These are phyloP conservation scores for Cryptococcus sp. DNA, from an alignment of 1,284 basidiomycete species.

Conservation along the genomic window DNA sequence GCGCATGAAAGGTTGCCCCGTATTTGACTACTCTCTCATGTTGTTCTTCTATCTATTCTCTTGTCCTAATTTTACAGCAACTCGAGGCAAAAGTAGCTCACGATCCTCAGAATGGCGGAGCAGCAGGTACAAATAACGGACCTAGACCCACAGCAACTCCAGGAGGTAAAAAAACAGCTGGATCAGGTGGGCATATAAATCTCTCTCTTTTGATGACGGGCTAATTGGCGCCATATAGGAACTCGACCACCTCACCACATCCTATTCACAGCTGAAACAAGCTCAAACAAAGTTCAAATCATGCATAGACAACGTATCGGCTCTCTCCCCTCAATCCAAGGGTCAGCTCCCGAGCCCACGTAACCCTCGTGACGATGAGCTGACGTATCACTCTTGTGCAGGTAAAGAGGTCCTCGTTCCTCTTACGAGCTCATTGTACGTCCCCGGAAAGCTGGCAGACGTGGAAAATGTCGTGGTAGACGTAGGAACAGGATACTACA, in stretches of 20 bases:
- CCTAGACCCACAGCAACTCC: conserved; percentile 76
- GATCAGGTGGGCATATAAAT: conserved; percentile 67
- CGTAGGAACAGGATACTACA: conserved; percentile 94
- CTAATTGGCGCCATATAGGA: no score
- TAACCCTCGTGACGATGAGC: neutral
- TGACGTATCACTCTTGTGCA: conserved; percentile 41
- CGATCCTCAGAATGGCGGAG: conserved; percentile 51
- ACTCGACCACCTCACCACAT: conserved; percentile 85
- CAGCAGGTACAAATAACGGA: conserved; percentile 77
- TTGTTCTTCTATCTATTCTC: no score
- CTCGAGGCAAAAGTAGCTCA: neutral
- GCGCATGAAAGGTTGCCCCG: no score
- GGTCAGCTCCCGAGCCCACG: conserved; percentile 56
- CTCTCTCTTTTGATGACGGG: neutral
- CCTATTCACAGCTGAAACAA: conserved; percentile 87
- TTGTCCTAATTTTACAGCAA: no score
- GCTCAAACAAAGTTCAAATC: conserved; percentile 90
- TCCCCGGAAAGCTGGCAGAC: conserved; percentile 85
- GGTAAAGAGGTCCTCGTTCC: conserved; percentile 88
- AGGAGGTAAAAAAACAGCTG: conserved; percentile 81
- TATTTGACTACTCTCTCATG: neutral
- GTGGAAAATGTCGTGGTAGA: conserved; percentile 88
- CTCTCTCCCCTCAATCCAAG: conserved; percentile 72
- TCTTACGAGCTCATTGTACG: conserved; percentile 89
- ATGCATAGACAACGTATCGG: conserved; percentile 77